phyloP scores from a whole-genome alignment of 108 stramenopile species.

The Aurantiochytrium sp. region DNA sequence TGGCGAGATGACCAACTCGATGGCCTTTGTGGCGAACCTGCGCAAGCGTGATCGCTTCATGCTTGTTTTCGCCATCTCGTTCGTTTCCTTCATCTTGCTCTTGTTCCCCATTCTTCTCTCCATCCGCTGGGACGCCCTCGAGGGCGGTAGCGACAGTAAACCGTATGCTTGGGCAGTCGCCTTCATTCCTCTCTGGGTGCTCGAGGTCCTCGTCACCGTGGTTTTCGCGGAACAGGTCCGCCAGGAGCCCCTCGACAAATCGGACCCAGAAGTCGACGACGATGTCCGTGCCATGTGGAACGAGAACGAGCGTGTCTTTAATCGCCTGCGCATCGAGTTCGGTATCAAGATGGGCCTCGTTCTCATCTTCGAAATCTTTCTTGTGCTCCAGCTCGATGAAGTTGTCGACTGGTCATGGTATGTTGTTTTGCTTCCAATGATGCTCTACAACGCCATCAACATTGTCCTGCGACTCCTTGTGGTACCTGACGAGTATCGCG shows the following conservation, averaged over 20 bases:
- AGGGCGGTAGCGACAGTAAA: not conserved
- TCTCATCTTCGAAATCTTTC: not conserved
- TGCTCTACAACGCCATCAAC: not conserved
- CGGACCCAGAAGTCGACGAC: slow-evolving; percentile 8
- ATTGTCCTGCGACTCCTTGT: not conserved
- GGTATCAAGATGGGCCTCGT: not conserved
- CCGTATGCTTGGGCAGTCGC: slow-evolving; percentile 8
- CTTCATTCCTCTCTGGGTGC: slow-evolving; percentile 10
- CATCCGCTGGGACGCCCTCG: not conserved
- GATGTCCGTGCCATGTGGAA: not conserved
- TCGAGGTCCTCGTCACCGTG: not conserved
- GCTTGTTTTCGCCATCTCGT: not conserved
- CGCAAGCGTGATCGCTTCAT: slow-evolving; percentile 13
- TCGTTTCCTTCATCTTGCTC: not conserved
- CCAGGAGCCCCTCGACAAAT: not conserved
- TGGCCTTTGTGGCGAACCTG: not conserved
- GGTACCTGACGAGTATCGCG: not conserved
- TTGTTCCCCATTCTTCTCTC: not conserved
- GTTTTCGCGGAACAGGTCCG: not conserved
- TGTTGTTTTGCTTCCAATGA: not conserved
- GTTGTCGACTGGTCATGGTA: slow-evolving; percentile 3
- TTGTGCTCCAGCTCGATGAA: not conserved
- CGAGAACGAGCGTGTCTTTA: not conserved
- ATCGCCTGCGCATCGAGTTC: not conserved
- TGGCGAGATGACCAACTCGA: not conserved